Conservation (phyloP, 345 rosid genomes). For the Xanthoceras sorbifolium region DNA sequence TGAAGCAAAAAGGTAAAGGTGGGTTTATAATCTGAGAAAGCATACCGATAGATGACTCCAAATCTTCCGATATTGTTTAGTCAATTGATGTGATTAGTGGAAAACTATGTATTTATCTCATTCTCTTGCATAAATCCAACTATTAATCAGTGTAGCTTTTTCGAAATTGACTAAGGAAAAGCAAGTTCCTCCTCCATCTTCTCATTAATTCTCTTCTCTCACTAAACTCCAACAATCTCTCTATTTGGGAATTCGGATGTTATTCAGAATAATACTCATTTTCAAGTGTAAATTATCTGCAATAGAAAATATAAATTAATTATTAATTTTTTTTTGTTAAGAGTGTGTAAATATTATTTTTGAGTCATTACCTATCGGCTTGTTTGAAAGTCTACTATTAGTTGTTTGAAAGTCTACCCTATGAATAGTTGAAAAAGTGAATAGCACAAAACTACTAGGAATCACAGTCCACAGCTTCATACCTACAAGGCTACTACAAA, state of each 20-base stretch:
- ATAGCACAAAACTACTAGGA: conserved; percentile 15
- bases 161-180: background rate
- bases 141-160: conserved; percentile 2
- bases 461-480: conserved; percentile 15
- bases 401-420: background rate
- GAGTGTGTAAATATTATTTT: too few species aligned
- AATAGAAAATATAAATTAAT: too few species aligned
- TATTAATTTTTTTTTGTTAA: too few species aligned
- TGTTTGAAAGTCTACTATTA: background rate
- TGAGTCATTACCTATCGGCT: too few species aligned
- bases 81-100: conserved; percentile 41
- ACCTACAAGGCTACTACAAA: conserved; percentile 7
- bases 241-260: too few species aligned
- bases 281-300: too few species aligned
- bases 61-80: conserved; percentile 20
- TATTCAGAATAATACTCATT: too few species aligned
- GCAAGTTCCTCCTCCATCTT: background rate
- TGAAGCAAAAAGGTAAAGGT: conserved; percentile 9
- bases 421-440: conserved; percentile 8
- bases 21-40: background rate
- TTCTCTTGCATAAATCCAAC: conserved; percentile 6
- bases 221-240: too few species aligned
- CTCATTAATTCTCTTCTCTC: too few species aligned
- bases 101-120: conserved; percentile 19
- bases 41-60: conserved; percentile 24